These are phyloP conservation scores for Clitopilus passeckerianus DNA, from an alignment of 768 basidiomycete genomes.

Conservation along the genomic window DNA sequence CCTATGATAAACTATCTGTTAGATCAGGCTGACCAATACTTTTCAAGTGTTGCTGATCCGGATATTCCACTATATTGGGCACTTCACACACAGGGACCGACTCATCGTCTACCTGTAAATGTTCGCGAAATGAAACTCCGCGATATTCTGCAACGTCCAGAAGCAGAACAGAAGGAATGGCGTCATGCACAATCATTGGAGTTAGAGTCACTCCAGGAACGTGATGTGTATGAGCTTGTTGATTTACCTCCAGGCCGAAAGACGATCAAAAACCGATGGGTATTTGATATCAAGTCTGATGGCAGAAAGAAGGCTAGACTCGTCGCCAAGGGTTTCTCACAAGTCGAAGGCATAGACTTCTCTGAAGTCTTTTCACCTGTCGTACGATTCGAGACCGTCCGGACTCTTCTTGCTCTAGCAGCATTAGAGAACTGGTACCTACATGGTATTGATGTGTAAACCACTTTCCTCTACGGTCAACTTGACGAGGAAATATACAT, in stretches of 20 bases:
- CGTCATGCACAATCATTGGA: background rate
- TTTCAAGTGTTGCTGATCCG: background rate
- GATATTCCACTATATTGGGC: background rate
- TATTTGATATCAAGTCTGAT: conserved; percentile 3
- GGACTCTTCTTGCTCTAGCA: conserved; percentile 17
- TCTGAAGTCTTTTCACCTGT: conserved; percentile 26
- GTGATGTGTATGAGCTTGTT: conserved; percentile 1
- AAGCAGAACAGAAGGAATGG: background rate
- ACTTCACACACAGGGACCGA: background rate
- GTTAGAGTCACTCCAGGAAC: conserved; percentile 2
- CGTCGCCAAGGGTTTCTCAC: conserved; percentile 34
- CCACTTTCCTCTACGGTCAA: conserved; percentile 16
- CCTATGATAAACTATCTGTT: background rate
- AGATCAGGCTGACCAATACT: background rate
- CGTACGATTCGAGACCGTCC: conserved; percentile 15
- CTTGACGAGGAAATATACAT: conserved; percentile 10
- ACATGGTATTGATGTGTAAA: conserved; percentile 12
- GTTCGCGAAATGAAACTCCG: background rate
- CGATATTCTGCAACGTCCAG: background rate
- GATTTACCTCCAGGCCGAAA: conserved; percentile 5
- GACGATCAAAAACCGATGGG: conserved; percentile 5
- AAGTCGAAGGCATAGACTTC: conserved; percentile 29
- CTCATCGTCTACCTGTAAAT: background rate
- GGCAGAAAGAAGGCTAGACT: conserved; percentile 19
- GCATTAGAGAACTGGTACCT: conserved; percentile 9